phyloP scores from a whole-genome alignment of 2,329 filamentous ascomycete genomes.

The Aspergillus candidus region DNA sequence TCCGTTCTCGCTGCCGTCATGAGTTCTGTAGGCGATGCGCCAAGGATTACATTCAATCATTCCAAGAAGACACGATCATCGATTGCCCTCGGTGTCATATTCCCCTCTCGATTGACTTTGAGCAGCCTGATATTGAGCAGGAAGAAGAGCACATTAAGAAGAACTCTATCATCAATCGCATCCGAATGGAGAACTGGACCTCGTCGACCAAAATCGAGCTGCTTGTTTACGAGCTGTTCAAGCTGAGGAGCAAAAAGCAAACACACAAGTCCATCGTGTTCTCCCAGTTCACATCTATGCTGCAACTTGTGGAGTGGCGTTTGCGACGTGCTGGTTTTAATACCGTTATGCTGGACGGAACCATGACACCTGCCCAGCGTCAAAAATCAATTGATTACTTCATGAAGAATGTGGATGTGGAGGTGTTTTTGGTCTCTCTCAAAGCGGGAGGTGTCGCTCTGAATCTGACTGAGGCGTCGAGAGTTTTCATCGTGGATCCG shows the following conservation, averaged over 20 bases:
- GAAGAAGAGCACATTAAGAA: slow-evolving; percentile 84
- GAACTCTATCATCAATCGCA: slow-evolving; percentile 94
- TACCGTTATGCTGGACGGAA: slow-evolving; percentile 96
- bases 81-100: slow-evolving; percentile 89
- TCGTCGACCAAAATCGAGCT: slow-evolving; percentile 98
- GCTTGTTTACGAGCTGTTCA: slow-evolving; percentile 88
- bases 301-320: slow-evolving; percentile 95
- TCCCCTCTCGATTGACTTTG: slow-evolving; percentile 78
- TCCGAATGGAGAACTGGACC: slow-evolving; percentile 98
- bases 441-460: slow-evolving; percentile 94
- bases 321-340: slow-evolving; percentile 94
- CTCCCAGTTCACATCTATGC: slow-evolving; percentile 94
- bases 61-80: slow-evolving; percentile 54
- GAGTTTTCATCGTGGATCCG: slow-evolving; percentile 95
- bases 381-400: slow-evolving; percentile 94
- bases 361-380: slow-evolving; percentile 89
- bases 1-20: slow-evolving; percentile 86
- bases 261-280: slow-evolving; percentile 97
- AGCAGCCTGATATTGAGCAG: slow-evolving; percentile 92
- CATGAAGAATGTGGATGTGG: slow-evolving; percentile 89
- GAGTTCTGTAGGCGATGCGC: slow-evolving; percentile 83
- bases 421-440: slow-evolving; percentile 91
- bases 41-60: slow-evolving; percentile 72
- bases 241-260: slow-evolving; percentile 82
- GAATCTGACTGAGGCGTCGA: slow-evolving; percentile 88